Percentiles rank a stretch among this genome's conserved stretches.
Conservation (phyloP, 2,329 filamentous ascomycete species). For the Hypoxylon sp. region DNA sequence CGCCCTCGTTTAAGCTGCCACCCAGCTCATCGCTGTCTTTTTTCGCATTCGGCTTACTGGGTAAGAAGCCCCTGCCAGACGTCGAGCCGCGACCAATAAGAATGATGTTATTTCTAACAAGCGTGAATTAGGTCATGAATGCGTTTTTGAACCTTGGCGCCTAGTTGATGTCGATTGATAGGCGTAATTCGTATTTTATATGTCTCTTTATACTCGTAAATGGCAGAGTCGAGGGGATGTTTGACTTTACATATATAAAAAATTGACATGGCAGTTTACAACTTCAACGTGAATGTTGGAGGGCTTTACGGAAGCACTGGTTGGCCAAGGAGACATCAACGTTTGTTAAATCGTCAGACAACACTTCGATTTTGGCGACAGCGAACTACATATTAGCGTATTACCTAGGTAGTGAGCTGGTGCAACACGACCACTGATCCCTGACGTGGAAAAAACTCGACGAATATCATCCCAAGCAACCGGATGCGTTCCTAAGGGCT, state of each 20-base stretch:
- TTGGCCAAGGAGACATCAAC: neutral
- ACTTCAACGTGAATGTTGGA: neutral
- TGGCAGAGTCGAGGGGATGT: neutral
- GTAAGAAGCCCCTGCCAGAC: neutral
- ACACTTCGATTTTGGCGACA: neutral
- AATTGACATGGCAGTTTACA: no score
- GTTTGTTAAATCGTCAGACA: neutral
- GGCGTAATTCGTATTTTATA: neutral
- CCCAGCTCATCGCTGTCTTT: neutral
- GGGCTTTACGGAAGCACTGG: neutral
- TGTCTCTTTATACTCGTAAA: neutral
- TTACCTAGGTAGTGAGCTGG: conserved; percentile 4
- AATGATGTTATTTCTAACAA: neutral
- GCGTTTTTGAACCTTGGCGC: neutral
- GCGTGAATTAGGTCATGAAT: neutral
- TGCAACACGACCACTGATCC: neutral
- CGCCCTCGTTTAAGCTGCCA: neutral
- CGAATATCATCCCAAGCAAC: conserved; percentile 9
- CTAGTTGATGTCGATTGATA: neutral
- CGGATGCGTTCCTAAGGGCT: conserved; percentile 5
- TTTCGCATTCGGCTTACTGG: conserved; percentile 4
- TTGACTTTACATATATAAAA: neutral
- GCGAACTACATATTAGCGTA: conserved; percentile 3
- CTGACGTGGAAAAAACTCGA: conserved; percentile 1
- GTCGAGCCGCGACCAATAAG: conserved; percentile 8